A percentile compares a stretch with the other conserved stretches of the same genome.
Conservation (phyloP, 441 rosid species). For the Isatis lusitanica region DNA sequence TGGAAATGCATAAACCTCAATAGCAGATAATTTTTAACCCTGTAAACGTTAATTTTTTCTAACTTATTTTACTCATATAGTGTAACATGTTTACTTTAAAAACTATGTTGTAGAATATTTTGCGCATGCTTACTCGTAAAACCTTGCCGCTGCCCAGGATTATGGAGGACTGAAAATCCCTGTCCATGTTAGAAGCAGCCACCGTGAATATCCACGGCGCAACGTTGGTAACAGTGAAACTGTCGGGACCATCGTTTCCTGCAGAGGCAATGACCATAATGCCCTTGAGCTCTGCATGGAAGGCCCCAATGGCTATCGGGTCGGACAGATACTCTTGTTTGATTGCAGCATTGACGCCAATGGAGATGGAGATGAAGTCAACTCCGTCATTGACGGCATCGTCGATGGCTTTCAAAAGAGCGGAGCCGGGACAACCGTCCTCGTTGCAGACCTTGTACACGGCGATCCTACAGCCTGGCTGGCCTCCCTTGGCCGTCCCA, state of each 20-base stretch:
- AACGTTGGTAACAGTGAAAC: constrained; percentile 54
- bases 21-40: background rate
- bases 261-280: constrained; percentile 67
- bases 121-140: constrained; percentile 43
- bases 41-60: background rate
- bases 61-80: background rate
- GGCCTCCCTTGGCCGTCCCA: constrained; percentile 77
- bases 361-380: constrained; percentile 72
- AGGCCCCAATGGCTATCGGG: constrained; percentile 84
- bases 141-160: constrained; percentile 62
- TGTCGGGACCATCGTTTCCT: constrained; percentile 77
- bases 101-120: background rate
- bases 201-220: constrained; percentile 88
- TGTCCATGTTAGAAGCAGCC: constrained; percentile 76
- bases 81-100: background rate
- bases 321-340: constrained; percentile 54
- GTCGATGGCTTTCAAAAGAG: constrained; percentile 65
- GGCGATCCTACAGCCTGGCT: constrained; percentile 62
- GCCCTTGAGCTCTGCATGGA: constrained; percentile 71
- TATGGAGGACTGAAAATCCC: constrained; percentile 63
- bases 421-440: constrained; percentile 67
- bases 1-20: too few species aligned
- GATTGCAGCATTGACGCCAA: constrained; percentile 51
- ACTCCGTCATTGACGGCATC: constrained; percentile 81
- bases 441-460: constrained; percentile 64